These are phyloP conservation scores for Hypomontagnella submonticulosa DNA, from an alignment of 495 filamentous ascomycete genomes.

Conservation along the genomic window DNA sequence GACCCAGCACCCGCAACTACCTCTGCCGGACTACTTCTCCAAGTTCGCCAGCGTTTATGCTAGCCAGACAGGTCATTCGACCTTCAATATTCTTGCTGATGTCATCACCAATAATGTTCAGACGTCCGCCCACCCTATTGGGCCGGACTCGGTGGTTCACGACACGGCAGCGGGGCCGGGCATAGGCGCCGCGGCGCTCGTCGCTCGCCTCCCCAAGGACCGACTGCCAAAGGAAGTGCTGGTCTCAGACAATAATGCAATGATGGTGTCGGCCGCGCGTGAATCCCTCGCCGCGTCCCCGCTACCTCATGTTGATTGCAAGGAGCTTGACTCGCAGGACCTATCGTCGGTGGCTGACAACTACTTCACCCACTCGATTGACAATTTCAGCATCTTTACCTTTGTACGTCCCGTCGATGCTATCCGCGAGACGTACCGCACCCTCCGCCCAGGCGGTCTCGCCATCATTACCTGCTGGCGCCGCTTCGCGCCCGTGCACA, in stretches of 20 bases:
- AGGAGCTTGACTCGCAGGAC: constrained; percentile 43
- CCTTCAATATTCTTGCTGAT: constrained; percentile 42
- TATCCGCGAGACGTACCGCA: constrained; percentile 48
- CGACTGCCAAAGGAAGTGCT: constrained; percentile 42
- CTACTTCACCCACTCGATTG: constrained; percentile 54
- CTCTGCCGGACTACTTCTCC: constrained; percentile 48
- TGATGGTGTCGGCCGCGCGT: constrained; percentile 42
- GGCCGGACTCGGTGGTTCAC: constrained; percentile 44
- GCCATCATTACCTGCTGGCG: constrained; percentile 53
- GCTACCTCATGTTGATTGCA: constrained; percentile 32
- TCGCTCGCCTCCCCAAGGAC: constrained; percentile 37
- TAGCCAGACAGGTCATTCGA: constrained; percentile 47
- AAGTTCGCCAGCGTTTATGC: constrained; percentile 44
- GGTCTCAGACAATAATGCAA: constrained; percentile 44
- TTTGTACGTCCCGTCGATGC: constrained; percentile 42
- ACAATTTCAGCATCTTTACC: constrained; percentile 53
- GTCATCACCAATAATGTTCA: constrained; percentile 40
- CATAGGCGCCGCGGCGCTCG: constrained; percentile 46
- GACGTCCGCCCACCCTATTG: constrained; percentile 38
- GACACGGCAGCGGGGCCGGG: constrained; percentile 53
- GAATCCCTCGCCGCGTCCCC: constrained; percentile 36
- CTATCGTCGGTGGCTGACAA: constrained; percentile 38
- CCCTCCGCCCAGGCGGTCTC: constrained; percentile 50
- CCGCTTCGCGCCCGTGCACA: constrained; percentile 39
- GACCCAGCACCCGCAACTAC: constrained; percentile 29